These are phyloP conservation scores for Dendrocalamus latiflorus DNA, from an alignment of 202 grass and related monocot genomes.

Conservation along the genomic window DNA sequence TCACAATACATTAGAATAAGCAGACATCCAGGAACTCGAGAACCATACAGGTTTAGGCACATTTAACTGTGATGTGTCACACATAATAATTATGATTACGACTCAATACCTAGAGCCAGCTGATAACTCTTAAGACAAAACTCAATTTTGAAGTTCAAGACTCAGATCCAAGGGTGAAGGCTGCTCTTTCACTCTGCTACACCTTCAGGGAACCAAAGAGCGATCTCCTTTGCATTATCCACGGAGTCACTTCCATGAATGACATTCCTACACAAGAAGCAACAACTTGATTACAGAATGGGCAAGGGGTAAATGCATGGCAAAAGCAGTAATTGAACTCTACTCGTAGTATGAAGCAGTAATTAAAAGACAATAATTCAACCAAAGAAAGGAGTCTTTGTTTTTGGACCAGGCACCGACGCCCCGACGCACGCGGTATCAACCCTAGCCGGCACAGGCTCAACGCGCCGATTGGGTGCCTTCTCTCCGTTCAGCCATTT, in stretches of 20 bases:
- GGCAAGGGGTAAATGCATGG: too few species aligned
- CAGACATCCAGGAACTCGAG: background rate
- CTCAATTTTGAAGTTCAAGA: conserved; percentile 23
- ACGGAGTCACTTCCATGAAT: conserved; percentile 87
- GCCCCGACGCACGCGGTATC: too few species aligned
- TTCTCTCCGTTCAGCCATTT: too few species aligned
- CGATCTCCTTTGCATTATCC: conserved; percentile 86
- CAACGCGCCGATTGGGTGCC: too few species aligned
- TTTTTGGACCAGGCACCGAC: too few species aligned
- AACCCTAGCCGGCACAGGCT: too few species aligned
- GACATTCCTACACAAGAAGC: conserved; percentile 56
- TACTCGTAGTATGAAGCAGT: too few species aligned
- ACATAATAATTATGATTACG: background rate
- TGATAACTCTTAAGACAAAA: conserved; percentile 1
- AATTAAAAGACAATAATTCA: too few species aligned
- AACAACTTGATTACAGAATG: background rate
- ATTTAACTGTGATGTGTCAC: conserved; percentile 8
- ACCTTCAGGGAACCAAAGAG: conserved; percentile 86
- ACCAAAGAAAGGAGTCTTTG: too few species aligned
- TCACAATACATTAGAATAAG: background rate
- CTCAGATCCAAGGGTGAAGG: conserved; percentile 91
- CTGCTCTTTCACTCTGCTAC: conserved; percentile 70
- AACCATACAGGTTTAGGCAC: conserved; percentile 27
- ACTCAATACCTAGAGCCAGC: conserved; percentile 11
- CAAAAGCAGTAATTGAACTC: too few species aligned